A percentile compares a stretch with the other conserved stretches of the same genome.
These are phyloP conservation scores for Neurospora africana DNA, from an alignment of 495 filamentous ascomycete genomes.

Conservation along the genomic window DNA sequence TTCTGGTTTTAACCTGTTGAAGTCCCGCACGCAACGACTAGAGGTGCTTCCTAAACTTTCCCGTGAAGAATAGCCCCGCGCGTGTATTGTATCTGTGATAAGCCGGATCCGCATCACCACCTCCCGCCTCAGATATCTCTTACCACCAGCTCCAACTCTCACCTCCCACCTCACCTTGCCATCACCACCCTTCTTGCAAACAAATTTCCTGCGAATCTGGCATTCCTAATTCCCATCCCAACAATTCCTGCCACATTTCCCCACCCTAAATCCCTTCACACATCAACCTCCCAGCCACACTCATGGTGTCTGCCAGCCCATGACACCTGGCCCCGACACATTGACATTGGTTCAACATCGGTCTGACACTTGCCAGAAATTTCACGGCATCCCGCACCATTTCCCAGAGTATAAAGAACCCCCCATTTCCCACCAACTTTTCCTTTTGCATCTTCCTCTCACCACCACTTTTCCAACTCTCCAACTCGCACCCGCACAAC, in stretches of 20 bases:
- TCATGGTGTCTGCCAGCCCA: background rate
- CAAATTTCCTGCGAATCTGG: background rate
- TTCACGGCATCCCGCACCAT: background rate
- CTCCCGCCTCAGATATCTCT: background rate
- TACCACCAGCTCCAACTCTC: background rate
- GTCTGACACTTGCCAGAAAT: background rate
- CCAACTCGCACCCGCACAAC: background rate
- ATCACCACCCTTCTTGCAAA: background rate
- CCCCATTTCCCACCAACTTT: background rate
- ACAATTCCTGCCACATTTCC: background rate
- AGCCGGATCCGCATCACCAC: background rate
- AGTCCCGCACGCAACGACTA: accelerated
- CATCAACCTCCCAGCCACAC: background rate
- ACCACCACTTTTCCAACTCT: background rate
- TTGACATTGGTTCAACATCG: background rate
- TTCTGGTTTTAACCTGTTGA: background rate
- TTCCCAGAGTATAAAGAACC: background rate
- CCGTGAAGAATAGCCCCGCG: background rate
- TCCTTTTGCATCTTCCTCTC: background rate
- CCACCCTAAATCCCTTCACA: background rate
- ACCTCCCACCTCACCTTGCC: background rate
- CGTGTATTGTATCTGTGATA: background rate
- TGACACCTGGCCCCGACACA: background rate
- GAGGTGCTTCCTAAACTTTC: background rate
- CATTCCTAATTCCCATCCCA: background rate